Conservation (phyloP, 176 grass and related monocot genomes). For the Triticum monococcum region DNA sequence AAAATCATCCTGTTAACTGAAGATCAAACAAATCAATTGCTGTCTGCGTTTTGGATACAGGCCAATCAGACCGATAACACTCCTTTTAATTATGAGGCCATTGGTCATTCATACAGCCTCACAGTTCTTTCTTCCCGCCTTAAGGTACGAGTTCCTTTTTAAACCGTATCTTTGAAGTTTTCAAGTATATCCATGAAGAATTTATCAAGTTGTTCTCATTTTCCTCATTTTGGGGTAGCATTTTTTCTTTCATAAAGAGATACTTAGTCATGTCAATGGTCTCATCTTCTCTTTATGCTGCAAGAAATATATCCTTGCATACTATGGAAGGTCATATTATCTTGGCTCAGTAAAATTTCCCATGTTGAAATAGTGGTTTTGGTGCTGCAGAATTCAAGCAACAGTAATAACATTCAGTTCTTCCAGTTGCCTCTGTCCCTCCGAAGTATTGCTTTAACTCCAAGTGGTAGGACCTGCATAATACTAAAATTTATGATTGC, state of each 20-base stretch:
- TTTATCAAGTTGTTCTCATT: neutral
- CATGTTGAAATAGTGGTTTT: conserved; percentile 20
- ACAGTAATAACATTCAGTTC: conserved; percentile 52
- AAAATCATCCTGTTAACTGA: conserved; percentile 75
- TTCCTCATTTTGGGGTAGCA: neutral
- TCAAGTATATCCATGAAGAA: neutral
- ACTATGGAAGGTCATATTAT: conserved; percentile 14
- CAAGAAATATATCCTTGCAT: conserved; percentile 15
- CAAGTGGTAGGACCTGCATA: conserved; percentile 54
- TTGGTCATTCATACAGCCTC: conserved; percentile 82
- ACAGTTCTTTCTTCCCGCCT: conserved; percentile 73
- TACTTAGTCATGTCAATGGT: neutral
- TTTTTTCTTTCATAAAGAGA: conserved; percentile 12
- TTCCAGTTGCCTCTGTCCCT: conserved; percentile 93
- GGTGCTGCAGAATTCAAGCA: conserved; percentile 67
- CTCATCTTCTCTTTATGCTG: neutral
- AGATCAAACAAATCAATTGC: conserved; percentile 79
- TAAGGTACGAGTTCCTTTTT: conserved; percentile 52
- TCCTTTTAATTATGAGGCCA: conserved; percentile 91
- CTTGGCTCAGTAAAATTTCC: conserved; percentile 19
- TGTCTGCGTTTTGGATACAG: conserved; percentile 94
- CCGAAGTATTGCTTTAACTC: conserved; percentile 55
- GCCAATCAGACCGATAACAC: conserved; percentile 76
- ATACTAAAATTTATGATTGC: conserved; percentile 4
- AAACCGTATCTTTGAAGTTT: neutral